Conservation (phyloP, 306 rosid genomes). For the Cicer bijugum region DNA sequence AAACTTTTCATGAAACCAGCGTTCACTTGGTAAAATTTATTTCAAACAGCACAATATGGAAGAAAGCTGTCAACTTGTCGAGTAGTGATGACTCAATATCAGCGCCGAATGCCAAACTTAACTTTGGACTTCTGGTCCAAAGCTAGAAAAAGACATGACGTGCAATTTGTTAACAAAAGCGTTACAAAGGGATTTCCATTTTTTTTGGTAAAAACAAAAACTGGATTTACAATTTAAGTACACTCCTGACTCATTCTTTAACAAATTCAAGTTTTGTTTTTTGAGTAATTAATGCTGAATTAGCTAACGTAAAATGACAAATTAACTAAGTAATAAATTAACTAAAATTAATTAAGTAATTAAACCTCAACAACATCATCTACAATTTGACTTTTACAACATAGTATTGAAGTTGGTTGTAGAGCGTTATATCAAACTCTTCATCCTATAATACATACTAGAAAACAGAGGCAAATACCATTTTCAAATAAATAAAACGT, state of each 20-base stretch:
- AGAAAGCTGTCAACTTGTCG: conserved; percentile 17
- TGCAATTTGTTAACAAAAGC: not conserved
- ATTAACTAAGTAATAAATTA: not conserved
- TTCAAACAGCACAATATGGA: not conserved
- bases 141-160: not conserved
- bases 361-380: too few relatives aligned
- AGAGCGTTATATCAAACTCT: too few relatives aligned
- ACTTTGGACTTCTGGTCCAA: not conserved
- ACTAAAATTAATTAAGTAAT: too few relatives aligned
- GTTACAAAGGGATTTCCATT: too few relatives aligned
- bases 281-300: not conserved
- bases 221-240: too few relatives aligned
- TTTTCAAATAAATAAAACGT: not conserved
- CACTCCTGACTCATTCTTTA: not conserved
- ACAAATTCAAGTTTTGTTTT: not conserved
- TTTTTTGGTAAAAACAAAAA: too few relatives aligned
- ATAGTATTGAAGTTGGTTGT: too few relatives aligned
- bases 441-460: not conserved
- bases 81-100: not conserved
- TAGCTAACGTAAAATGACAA: not conserved
- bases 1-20: not conserved
- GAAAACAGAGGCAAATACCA: not conserved
- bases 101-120: not conserved
- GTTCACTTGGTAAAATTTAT: not conserved
- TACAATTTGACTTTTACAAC: too few relatives aligned